These are phyloP conservation scores for Oryza brachyantha DNA, from an alignment of 176 grass and related monocot species.

Conservation along the genomic window DNA sequence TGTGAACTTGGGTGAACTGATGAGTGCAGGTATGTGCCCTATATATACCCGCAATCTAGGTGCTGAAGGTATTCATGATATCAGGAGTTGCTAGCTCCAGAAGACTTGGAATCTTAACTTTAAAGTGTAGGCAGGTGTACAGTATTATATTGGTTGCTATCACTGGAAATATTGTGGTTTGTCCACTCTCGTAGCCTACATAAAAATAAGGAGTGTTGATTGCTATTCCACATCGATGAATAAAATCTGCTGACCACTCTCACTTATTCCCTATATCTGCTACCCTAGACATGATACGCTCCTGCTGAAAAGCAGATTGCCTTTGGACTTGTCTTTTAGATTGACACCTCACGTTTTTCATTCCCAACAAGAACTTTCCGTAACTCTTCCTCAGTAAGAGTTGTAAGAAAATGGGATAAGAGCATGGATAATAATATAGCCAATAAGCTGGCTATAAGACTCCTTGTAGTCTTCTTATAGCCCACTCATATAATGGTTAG, in stretches of 20 bases:
- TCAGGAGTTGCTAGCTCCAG: conserved; percentile 38
- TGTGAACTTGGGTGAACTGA: conserved; percentile 43
- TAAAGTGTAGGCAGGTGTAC: conserved; percentile 11
- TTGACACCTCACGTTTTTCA: conserved; percentile 36
- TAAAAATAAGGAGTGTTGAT: conserved; percentile 35
- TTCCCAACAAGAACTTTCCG: conserved; percentile 26
- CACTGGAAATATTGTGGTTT: conserved; percentile 47
- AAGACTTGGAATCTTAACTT: conserved; percentile 55
- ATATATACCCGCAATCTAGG: conserved; percentile 74
- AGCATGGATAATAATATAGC: no score
- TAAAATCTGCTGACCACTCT: conserved; percentile 71
- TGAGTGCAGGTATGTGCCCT: conserved; percentile 42
- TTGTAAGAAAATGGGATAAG: conserved; percentile 30
- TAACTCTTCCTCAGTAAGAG: conserved; percentile 25
- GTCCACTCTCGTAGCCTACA: conserved; percentile 42
- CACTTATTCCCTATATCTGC: conserved; percentile 83
- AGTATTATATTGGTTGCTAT: conserved; percentile 47
- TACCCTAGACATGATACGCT: conserved; percentile 50
- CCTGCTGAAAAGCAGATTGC: conserved; percentile 53
- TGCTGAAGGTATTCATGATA: conserved; percentile 44
- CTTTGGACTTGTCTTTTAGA: conserved; percentile 62
- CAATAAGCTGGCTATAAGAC: no score
- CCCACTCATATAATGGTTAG: no score
- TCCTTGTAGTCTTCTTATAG: no score
- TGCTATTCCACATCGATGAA: conserved; percentile 58